A percentile compares a stretch with the other conserved stretches of the same genome.
Evolutionary conservation across 345 rosid species (phyloP).

Genomic region (Litchi chinensis): DNA sequence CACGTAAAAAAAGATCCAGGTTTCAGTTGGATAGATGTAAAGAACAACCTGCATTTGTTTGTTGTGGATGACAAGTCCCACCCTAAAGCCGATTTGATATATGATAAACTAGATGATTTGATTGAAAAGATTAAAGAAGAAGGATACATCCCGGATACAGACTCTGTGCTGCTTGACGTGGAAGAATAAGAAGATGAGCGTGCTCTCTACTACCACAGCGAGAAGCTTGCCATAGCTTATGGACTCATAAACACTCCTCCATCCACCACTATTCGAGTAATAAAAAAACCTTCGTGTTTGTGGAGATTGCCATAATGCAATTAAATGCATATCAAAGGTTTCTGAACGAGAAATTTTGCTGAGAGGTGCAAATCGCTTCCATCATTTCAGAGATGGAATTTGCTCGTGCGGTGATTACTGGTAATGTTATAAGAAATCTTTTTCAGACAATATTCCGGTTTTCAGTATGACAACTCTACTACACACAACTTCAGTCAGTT

Average conservation of each 20-base stretch:
- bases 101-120: conserved; percentile 40
- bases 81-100: conserved; percentile 39
- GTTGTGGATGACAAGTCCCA: conserved; percentile 55
- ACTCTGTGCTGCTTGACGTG: conserved; percentile 49
- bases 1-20: conserved; percentile 64
- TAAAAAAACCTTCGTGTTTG: conserved; percentile 52
- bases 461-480: neutral
- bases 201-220: conserved; percentile 43
- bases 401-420: conserved; percentile 50
- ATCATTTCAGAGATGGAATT: conserved; percentile 45
- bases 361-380: conserved; percentile 61
- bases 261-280: conserved; percentile 38
- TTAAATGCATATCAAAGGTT: conserved; percentile 48
- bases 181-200: conserved; percentile 63
- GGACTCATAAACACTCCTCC: conserved; percentile 50
- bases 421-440: conserved; percentile 11
- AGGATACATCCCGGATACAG: conserved; percentile 55
- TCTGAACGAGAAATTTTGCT: conserved; percentile 45
- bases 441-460: neutral
- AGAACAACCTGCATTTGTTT: conserved; percentile 52
- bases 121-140: conserved; percentile 50
- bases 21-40: conserved; percentile 62
- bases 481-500: neutral
- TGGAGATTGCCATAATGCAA: conserved; percentile 53
- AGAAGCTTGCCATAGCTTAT: conserved; percentile 52